Base-by-base conservation (phyloP, 2,329 filamentous ascomycete genomes). In the Colletotrichum eremochloae region DNA sequence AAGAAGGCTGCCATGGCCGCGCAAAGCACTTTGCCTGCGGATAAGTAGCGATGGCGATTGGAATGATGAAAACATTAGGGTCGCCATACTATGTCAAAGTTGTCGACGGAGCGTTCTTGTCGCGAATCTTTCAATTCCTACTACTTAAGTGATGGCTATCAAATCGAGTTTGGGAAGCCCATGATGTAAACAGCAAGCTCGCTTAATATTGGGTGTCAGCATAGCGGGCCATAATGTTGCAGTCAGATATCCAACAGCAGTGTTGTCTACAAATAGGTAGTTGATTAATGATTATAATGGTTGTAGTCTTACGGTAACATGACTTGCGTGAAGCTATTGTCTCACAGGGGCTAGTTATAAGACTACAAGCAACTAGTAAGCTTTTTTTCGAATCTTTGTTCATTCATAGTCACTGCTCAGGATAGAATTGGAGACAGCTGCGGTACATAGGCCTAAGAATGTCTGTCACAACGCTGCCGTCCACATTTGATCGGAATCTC, bases 1-100 rank as follows among this genome's bases (percentile, higher is more conserved):
- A 57, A 40, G 42, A 61, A 38, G 44, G 71, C 60, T 8, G n/a
- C 11, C 18, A 50, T 52, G 31, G 56, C 67, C 1, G 56, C 55
- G 18, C 31, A 36, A 48, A n/a, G 44, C 20, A n/a, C 3, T 11
- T 48, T n/a, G 44, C 20, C 44, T 48, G 8, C 20, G 44, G 8
- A n/a, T 4, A 48, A n/a, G 44, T 48, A 48, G 44, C 44, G 18
- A 48, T 4, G 20, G 14, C 20, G 11, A 2, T 11, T 48, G 9
- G 7, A n/a, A 48, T 11, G 5, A 48, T 11, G 8, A 48, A n/a
- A 11, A 11, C 7, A 11, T n/a, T 4, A n/a, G 18, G 20, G 44
- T 9, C 11, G 20, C n/a, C 44, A 48, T 20, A 11, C 20, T 48
- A 48, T n/a, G 11, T 11, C 5, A n/a, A 48, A 2, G 20, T 48